phyloP scores from a whole-genome alignment of 164 flowering plant genomes.

The Annona cherimola region DNA sequence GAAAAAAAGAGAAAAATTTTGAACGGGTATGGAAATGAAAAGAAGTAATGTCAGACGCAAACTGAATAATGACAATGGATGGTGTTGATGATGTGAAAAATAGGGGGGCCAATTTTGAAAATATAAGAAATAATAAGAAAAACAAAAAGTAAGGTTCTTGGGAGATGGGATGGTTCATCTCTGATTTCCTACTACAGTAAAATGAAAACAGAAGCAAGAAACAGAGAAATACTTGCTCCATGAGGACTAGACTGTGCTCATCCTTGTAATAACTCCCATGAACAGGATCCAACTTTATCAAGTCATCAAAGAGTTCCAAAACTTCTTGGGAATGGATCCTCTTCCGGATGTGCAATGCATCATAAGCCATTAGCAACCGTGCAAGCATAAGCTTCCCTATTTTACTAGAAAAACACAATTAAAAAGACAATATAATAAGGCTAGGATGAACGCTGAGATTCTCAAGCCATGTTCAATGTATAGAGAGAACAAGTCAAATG shows the following conservation, averaged over 20 bases:
- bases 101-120: too few relatives aligned
- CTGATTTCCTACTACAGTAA: too few relatives aligned
- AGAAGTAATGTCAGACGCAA: too few relatives aligned
- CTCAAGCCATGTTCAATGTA: neutral
- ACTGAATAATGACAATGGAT: too few relatives aligned
- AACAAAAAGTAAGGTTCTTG: too few relatives aligned
- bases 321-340: conserved; percentile 49
- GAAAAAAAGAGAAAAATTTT: too few relatives aligned
- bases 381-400: conserved; percentile 92
- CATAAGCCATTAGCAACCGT: conserved; percentile 45
- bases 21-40: too few relatives aligned
- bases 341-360: conserved; percentile 18
- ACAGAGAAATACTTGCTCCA: conserved; percentile 50
- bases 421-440: neutral
- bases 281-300: conserved; percentile 64
- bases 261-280: conserved; percentile 74
- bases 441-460: neutral
- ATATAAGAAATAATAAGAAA: too few relatives aligned
- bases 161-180: too few relatives aligned
- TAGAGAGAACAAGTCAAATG: neutral
- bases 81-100: too few relatives aligned
- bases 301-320: conserved; percentile 48
- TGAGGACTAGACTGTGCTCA: conserved; percentile 46
- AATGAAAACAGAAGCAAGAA: neutral
- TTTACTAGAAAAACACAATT: conserved; percentile 45